phyloP scores from a whole-genome alignment of 2,329 filamentous ascomycete species.

The Exophiala sp. region DNA sequence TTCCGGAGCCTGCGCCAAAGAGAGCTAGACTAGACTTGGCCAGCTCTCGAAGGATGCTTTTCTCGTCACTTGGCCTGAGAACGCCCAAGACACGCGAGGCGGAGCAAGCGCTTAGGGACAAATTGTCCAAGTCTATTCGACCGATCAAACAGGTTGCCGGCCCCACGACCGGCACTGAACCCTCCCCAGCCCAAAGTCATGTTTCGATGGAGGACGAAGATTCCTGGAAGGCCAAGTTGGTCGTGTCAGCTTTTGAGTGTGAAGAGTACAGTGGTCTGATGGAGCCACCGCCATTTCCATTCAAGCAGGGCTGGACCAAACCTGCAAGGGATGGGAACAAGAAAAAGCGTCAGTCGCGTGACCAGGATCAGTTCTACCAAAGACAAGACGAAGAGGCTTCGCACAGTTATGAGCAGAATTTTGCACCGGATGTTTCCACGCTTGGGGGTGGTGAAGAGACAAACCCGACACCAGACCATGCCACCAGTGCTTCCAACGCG shows the following conservation, averaged over 20 bases:
- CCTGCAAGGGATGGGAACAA: slow-evolving; percentile 50
- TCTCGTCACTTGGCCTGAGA: slow-evolving; percentile 68
- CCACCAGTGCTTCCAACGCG: slow-evolving; percentile 4
- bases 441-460: slow-evolving; percentile 15
- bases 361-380: slow-evolving; percentile 17
- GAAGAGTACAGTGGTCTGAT: slow-evolving; percentile 65
- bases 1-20: slow-evolving; percentile 21
- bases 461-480: slow-evolving; percentile 38
- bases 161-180: neutral
- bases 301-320: slow-evolving; percentile 72
- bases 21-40: slow-evolving; percentile 54
- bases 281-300: slow-evolving; percentile 80
- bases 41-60: slow-evolving; percentile 65
- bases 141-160: slow-evolving; percentile 16
- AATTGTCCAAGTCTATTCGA: slow-evolving; percentile 40
- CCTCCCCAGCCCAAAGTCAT: slow-evolving; percentile 36
- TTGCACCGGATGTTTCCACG: slow-evolving; percentile 9
- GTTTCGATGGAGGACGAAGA: slow-evolving; percentile 47
- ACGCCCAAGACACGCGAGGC: slow-evolving; percentile 67
- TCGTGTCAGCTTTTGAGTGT: slow-evolving; percentile 79
- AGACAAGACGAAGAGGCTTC: slow-evolving; percentile 33
- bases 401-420: slow-evolving; percentile 41
- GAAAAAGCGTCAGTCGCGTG: slow-evolving; percentile 17
- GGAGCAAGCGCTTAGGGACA: slow-evolving; percentile 60
- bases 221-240: slow-evolving; percentile 70